Conservation (phyloP, 345 rosid genomes). For the Brassica nigra region DNA sequence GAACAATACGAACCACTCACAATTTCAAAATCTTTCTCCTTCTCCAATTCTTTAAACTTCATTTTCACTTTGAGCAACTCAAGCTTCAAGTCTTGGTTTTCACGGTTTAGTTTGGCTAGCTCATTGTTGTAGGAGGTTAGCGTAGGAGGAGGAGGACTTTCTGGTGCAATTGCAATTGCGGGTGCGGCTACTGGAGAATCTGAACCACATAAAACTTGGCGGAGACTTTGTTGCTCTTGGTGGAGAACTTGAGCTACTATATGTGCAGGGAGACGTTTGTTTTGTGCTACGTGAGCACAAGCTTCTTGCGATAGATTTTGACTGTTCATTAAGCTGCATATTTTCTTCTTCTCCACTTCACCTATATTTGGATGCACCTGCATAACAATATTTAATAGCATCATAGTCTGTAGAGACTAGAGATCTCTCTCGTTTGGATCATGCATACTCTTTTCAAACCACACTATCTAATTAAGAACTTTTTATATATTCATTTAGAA, state of each 20-base stretch:
- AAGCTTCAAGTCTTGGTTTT: constrained; percentile 74
- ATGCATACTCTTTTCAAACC: not conserved
- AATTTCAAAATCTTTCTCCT: constrained; percentile 19
- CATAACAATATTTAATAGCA: not conserved
- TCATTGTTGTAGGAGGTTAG: constrained; percentile 42
- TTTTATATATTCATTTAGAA: not conserved
- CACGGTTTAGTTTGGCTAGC: constrained; percentile 55
- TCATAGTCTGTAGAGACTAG: not conserved
- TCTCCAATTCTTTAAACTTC: constrained; percentile 66
- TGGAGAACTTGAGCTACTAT: constrained; percentile 76
- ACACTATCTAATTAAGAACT: not conserved
- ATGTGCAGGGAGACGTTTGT: constrained; percentile 72
- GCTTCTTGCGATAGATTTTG: constrained; percentile 82
- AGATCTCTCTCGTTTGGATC: not conserved
- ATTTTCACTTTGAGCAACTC: constrained; percentile 78
- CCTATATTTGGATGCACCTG: constrained; percentile 79
- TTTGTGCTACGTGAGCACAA: constrained; percentile 86
- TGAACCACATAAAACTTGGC: constrained; percentile 52
- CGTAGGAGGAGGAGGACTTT: constrained; percentile 37
- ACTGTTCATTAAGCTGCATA: constrained; percentile 86
- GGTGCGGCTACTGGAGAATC: constrained; percentile 11
- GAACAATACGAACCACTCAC: constrained; percentile 21
- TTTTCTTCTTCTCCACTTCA: constrained; percentile 89
- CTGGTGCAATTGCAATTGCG: constrained; percentile 29
- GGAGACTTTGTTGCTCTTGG: constrained; percentile 73